phyloP scores from a whole-genome alignment of 306 rosid species.

The Quercus suber region DNA sequence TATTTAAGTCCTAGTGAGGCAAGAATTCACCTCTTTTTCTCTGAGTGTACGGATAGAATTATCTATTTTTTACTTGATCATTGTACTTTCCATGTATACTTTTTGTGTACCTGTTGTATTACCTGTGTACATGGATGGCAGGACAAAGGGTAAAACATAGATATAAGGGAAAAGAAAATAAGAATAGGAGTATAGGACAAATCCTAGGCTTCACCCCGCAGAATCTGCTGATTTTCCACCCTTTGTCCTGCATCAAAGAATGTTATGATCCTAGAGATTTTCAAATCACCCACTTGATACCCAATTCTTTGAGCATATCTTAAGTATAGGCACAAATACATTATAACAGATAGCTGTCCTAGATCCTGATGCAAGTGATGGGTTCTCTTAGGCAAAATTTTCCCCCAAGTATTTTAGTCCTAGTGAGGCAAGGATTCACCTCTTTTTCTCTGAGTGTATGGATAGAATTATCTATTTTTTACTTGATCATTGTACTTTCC shows the following conservation, averaged over 20 bases:
- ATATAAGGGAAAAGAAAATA: no score
- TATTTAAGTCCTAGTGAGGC: background rate
- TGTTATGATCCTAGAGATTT: background rate
- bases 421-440: background rate
- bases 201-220: no score
- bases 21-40: background rate
- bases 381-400: background rate
- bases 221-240: no score
- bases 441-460: background rate
- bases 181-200: no score
- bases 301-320: background rate
- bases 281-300: background rate
- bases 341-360: background rate
- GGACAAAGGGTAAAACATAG: no score
- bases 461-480: no score
- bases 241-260: background rate
- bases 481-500: no score
- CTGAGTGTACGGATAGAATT: no score
- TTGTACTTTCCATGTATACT: no score
- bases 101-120: no score
- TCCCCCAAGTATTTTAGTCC: background rate
- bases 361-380: background rate
- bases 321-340: background rate
- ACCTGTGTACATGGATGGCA: no score
- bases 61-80: no score